phyloP scores from a whole-genome alignment of 768 basidiomycete species.

The Pleurotus djamor region DNA sequence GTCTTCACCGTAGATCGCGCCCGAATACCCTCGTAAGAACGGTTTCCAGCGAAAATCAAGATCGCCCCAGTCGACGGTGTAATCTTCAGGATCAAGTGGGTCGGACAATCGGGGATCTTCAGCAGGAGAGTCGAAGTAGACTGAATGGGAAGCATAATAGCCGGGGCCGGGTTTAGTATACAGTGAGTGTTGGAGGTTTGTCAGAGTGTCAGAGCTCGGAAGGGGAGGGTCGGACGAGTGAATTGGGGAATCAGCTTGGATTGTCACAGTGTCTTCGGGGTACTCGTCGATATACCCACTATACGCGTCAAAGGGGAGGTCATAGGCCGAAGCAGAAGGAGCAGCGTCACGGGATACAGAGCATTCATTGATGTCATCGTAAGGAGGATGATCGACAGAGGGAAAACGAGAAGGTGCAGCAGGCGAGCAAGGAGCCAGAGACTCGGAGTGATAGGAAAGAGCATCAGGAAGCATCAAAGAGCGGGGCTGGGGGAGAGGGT shows the following conservation, averaged over 20 bases:
- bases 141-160: constrained; percentile 25
- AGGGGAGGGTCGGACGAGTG: constrained; percentile 1
- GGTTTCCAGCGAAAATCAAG: constrained; percentile 59
- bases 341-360: no score
- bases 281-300: not conserved
- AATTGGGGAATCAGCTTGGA: not conserved
- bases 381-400: no score
- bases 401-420: no score
- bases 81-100: constrained; percentile 32
- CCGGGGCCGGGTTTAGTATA: constrained; percentile 53
- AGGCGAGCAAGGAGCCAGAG: not conserved
- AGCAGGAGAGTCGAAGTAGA: constrained; percentile 52
- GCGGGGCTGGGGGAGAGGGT: not conserved
- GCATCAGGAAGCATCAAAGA: not conserved
- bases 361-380: no score
- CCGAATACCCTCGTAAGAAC: constrained; percentile 34
- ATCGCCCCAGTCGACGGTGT: constrained; percentile 32
- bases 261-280: not conserved
- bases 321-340: not conserved
- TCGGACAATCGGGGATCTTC: constrained; percentile 46
- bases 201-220: constrained; percentile 3
- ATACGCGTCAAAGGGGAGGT: not conserved
- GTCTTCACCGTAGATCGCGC: not conserved
- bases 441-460: not conserved
- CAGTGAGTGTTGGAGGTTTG: constrained; percentile 8